Conservation (phyloP, 1,284 basidiomycete genomes). For the Bondarzewia mesenterica region DNA sequence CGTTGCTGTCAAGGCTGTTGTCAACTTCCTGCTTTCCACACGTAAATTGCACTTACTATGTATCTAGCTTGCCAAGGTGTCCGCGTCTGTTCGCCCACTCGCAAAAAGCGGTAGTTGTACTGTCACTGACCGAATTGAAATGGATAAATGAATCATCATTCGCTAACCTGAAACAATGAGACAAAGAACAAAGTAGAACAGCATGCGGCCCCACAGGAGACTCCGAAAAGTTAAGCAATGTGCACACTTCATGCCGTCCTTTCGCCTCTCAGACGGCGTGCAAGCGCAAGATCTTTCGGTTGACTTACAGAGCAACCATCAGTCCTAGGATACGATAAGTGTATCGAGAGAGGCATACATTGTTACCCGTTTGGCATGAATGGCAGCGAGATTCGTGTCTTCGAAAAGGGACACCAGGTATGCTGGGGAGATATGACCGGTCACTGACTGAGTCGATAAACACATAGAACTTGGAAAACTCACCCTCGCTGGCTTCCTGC, state of each 20-base stretch:
- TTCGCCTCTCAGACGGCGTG: constrained; percentile 44
- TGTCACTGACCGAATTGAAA: too few species aligned
- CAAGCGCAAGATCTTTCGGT: constrained; percentile 48
- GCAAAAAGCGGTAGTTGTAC: too few species aligned
- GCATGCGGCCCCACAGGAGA: too few species aligned
- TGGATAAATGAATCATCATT: too few species aligned
- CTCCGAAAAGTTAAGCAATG: background rate
- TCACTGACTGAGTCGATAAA: background rate
- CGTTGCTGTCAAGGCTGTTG: too few species aligned
- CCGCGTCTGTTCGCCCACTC: too few species aligned
- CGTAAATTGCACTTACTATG: too few species aligned
- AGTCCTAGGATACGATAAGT: background rate
- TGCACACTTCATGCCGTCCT: background rate
- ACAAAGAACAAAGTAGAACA: background rate
- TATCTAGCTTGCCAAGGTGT: too few species aligned
- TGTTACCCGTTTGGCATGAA: constrained; percentile 5
- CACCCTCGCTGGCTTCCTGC: constrained; percentile 47
- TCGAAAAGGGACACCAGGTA: constrained; percentile 60
- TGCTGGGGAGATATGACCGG: constrained; percentile 18
- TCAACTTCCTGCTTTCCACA: too few species aligned
- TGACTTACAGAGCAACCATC: constrained; percentile 11
- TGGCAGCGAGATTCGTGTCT: constrained; percentile 34
- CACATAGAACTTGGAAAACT: background rate
- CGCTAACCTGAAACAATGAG: too few species aligned
- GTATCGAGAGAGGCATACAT: background rate